Percentiles rank a stretch among this genome's conserved stretches.
These are phyloP conservation scores for Suillus plorans DNA, from an alignment of 768 basidiomycete species.

Conservation along the genomic window DNA sequence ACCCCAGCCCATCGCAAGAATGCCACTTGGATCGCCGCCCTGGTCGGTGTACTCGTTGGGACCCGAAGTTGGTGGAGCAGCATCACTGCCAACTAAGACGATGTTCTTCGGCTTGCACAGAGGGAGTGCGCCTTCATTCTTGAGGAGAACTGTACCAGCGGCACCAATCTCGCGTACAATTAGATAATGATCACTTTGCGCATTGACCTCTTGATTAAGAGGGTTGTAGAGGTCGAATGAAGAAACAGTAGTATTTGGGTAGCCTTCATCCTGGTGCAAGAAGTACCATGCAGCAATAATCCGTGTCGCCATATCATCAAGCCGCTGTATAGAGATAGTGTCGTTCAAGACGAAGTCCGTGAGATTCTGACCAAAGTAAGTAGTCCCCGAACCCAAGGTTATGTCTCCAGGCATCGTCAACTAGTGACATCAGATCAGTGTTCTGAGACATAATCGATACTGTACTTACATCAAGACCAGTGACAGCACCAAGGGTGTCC, in stretches of 20 bases:
- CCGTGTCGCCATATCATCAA: conserved; percentile 73
- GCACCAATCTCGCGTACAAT: conserved; percentile 63
- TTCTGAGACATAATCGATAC: too few relatives aligned
- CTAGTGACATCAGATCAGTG: conserved; percentile 29
- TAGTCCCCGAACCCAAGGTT: conserved; percentile 33
- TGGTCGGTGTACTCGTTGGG: conserved; percentile 70
- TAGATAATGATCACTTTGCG: conserved; percentile 51
- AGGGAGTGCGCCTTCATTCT: conserved; percentile 63
- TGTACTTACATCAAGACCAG: conserved; percentile 57
- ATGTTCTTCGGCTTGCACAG: conserved; percentile 58
- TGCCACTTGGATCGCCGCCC: conserved; percentile 58
- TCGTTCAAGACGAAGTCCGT: conserved; percentile 60
- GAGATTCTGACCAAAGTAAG: conserved; percentile 61
- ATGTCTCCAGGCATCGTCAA: conserved; percentile 77
- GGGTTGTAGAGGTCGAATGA: conserved; percentile 29
- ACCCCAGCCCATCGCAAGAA: conserved; percentile 93
- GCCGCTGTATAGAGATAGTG: conserved; percentile 53
- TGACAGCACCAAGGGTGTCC: conserved; percentile 47
- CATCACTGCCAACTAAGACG: conserved; percentile 62
- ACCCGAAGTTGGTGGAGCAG: conserved; percentile 61
- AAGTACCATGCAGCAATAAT: conserved; percentile 66
- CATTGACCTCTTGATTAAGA: conserved; percentile 48
- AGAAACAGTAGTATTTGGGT: conserved; percentile 25
- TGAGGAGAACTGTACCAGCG: conserved; percentile 65
- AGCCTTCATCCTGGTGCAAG: conserved; percentile 30